Evolutionary conservation across 2,329 filamentous ascomycete genomes (phyloP).

Genomic region (Coniosporium tulheliwenetii): DNA sequence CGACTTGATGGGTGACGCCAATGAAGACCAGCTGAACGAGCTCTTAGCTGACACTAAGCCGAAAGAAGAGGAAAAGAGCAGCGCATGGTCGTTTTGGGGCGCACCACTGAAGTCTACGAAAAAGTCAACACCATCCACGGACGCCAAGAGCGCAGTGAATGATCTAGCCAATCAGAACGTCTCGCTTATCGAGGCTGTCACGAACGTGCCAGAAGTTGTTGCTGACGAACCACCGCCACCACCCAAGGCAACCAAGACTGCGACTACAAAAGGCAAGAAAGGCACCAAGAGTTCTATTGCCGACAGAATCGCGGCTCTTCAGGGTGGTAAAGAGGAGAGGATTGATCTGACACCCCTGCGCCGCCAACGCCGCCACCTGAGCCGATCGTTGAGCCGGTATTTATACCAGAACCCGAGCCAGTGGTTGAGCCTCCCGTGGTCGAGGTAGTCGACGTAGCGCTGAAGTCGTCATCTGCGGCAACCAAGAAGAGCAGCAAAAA

Average conservation of each 20-base stretch:
- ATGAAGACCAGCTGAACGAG: slow-evolving; percentile 13
- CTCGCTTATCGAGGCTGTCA: slow-evolving; percentile 16
- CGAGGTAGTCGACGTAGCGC: neutral
- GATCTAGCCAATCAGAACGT: slow-evolving; percentile 25
- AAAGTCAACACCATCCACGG: slow-evolving; percentile 16
- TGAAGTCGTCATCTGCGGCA: neutral
- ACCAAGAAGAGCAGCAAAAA: slow-evolving; percentile 1
- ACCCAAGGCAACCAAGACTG: slow-evolving; percentile 25
- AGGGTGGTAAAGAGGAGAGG: slow-evolving; percentile 23
- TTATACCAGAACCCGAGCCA: slow-evolving; percentile 2
- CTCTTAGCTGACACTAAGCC: slow-evolving; percentile 8
- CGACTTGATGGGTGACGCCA: slow-evolving; percentile 4
- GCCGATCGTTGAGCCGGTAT: slow-evolving; percentile 3
- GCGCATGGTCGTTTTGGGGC: slow-evolving; percentile 24
- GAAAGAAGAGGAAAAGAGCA: slow-evolving; percentile 16
- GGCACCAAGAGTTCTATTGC: slow-evolving; percentile 29
- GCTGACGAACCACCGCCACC: slow-evolving; percentile 25
- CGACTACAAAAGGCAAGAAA: slow-evolving; percentile 22
- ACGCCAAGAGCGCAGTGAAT: slow-evolving; percentile 25
- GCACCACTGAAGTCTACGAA: slow-evolving; percentile 27
- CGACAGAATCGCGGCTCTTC: slow-evolving; percentile 35
- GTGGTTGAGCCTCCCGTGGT: slow-evolving; percentile 2
- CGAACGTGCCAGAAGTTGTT: slow-evolving; percentile 28
- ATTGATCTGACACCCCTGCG: slow-evolving; percentile 16
- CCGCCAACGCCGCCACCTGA: slow-evolving; percentile 16